Evolutionary conservation across 129 eudicot genomes (phyloP).

Genomic region (Artemisia tridentata): DNA sequence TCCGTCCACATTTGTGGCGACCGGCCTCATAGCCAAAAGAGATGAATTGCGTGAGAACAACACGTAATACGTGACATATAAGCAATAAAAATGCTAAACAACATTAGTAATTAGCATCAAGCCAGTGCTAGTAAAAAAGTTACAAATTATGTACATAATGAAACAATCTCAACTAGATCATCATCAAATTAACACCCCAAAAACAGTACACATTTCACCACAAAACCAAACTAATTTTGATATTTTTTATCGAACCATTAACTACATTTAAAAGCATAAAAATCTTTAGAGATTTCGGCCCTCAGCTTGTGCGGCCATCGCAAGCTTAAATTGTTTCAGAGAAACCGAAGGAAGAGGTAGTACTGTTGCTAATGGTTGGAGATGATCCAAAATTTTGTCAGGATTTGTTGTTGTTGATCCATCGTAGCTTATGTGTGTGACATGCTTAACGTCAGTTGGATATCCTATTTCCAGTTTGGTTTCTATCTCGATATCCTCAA

Average conservation of each 20-base stretch:
- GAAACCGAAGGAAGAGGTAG: conserved; percentile 56
- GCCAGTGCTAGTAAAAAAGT: neutral
- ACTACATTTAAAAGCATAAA: conserved; percentile 6
- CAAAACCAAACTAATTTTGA: conserved; percentile 23
- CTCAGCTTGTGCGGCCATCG: conserved; percentile 45
- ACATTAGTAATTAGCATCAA: neutral
- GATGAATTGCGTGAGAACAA: too few relatives aligned
- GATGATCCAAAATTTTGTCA: conserved; percentile 42
- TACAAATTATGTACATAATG: neutral
- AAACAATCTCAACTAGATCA: neutral
- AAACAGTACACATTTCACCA: too few relatives aligned
- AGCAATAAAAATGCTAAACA: neutral
- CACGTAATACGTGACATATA: neutral
- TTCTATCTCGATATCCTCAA: conserved; percentile 44
- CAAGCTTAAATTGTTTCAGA: conserved; percentile 57
- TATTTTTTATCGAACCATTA: conserved; percentile 1
- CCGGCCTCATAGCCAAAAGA: too few relatives aligned
- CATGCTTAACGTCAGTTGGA: conserved; percentile 89
- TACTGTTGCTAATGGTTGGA: conserved; percentile 31
- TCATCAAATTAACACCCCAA: neutral
- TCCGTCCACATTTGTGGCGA: too few relatives aligned
- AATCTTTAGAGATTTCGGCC: conserved; percentile 1
- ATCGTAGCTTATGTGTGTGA: conserved; percentile 78
- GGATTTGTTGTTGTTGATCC: conserved; percentile 53
- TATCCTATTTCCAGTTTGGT: conserved; percentile 72